Base-by-base conservation (phyloP, 129 eudicot genomes). In the Ambrosia trifida region DNA sequence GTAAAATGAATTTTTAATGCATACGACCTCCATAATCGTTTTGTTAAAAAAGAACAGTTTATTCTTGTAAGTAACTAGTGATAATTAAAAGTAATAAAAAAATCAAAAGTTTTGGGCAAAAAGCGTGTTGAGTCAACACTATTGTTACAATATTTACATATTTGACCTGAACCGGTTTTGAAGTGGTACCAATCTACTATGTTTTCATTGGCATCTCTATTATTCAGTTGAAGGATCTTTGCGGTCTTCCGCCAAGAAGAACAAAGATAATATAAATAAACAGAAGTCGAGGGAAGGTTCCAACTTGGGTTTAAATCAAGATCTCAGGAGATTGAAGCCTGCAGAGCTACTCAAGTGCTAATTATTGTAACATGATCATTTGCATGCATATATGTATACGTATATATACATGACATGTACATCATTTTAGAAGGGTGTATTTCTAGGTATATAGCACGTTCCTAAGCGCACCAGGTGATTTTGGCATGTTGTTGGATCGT, bases 171-270 rank as follows among this genome's bases (percentile, higher is more conserved):
- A 32, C 32, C 20, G 38, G 30, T 19, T 18, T 56, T 35, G 30
- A 69, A 11, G 33, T 54, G 33, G 61, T 35, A 16, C 45, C 11
- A 2, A n/a, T 12, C 41, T 62, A 30, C n/a, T 49, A 5, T 4
- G 2, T 53, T 72, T 38, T 47, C 11, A 40, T n/a, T n/a, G 7
- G 41, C 32, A n/a, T 28, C 17, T 66, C 53, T 53, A 60, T 53
- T 17, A 31, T 33, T 50, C 78, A 92, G 98, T 87, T 64, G 95
- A 92, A 82, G 98, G 95, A 73, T 64, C 84, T 72, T 62, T 93
- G 81, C 85, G 90, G 76, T 85, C 96, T 74, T 80, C 86, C 5
- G 88, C 85, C 75, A 92, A 83, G 86, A 83, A 72, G 69, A 91
- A 79, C 74, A 81, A 77, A 64, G 58, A n/a, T 11, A 47, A 31